Conservation (phyloP, 352 stramenopile genomes). For the Globisporangium nagaii region DNA sequence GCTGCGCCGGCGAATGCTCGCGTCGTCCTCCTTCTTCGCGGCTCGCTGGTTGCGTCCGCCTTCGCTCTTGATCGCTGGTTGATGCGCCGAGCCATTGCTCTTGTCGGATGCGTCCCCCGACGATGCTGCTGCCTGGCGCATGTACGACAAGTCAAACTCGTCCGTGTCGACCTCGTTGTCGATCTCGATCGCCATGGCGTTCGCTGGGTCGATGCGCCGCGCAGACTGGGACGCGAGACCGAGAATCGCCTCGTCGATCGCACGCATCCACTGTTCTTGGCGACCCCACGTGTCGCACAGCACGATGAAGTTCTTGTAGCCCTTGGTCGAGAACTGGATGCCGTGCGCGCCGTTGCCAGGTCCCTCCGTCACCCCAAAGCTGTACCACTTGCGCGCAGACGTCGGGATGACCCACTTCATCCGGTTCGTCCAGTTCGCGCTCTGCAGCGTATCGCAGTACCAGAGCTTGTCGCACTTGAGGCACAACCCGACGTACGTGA, state of each 20-base stretch:
- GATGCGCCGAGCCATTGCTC: constrained; percentile 10
- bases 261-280: constrained; percentile 86
- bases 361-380: constrained; percentile 71
- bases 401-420: constrained; percentile 90
- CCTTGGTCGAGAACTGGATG: constrained; percentile 84
- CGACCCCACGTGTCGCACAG: constrained; percentile 79
- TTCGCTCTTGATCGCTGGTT: constrained; percentile 6
- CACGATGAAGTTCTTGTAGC: constrained; percentile 88
- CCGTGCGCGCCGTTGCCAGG: constrained; percentile 79
- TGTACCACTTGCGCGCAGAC: constrained; percentile 85
- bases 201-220: constrained; percentile 58
- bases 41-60: neutral
- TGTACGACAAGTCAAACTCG: constrained; percentile 62
- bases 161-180: constrained; percentile 84
- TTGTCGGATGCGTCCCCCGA: constrained; percentile 15
- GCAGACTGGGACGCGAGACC: constrained; percentile 53
- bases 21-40: neutral
- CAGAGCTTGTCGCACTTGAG: constrained; percentile 86
- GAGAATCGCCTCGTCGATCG: constrained; percentile 73
- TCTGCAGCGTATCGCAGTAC: constrained; percentile 84
- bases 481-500: constrained; percentile 81
- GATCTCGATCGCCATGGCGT: constrained; percentile 80
- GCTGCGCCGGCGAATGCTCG: constrained; percentile 16
- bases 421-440: constrained; percentile 76
- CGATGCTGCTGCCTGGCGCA: constrained; percentile 17